Conservation (phyloP, 2,329 filamentous ascomycete species). For the Apiospora pterosperma region DNA sequence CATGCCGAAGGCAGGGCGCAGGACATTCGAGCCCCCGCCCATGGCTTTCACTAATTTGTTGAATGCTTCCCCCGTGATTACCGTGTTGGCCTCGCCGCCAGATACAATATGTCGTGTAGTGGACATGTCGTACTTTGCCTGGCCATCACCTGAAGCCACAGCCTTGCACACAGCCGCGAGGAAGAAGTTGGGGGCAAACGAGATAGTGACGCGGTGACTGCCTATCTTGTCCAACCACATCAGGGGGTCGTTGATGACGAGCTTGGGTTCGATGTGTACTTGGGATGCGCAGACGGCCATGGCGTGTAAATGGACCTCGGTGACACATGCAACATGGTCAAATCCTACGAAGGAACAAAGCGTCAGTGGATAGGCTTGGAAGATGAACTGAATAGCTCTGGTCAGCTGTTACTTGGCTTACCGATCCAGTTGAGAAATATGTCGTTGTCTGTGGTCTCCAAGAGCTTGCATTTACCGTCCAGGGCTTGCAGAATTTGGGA, state of each 20-base stretch:
- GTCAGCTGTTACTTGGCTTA: not conserved
- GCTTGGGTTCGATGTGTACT: conserved; percentile 33
- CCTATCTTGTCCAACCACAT: conserved; percentile 31
- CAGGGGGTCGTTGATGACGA: conserved; percentile 30
- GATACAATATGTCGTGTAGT: conserved; percentile 4
- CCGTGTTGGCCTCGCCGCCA: conserved; percentile 8
- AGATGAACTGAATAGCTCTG: not conserved
- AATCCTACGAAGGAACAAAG: conserved; percentile 13
- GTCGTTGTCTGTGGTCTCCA: conserved; percentile 23
- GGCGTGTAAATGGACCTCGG: conserved; percentile 43
- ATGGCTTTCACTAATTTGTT: not conserved
- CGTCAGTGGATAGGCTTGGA: not conserved
- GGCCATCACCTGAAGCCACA: not conserved
- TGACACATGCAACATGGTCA: conserved; percentile 44
- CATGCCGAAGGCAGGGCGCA: conserved; percentile 10
- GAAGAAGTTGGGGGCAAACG: conserved; percentile 29
- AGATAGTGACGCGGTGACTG: conserved; percentile 31
- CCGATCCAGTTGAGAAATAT: conserved; percentile 38
- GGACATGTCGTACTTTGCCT: not conserved
- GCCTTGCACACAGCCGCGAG: conserved; percentile 4
- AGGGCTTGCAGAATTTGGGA: conserved; percentile 33
- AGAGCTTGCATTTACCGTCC: conserved; percentile 26
- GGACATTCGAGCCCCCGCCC: not conserved
- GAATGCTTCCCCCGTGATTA: conserved; percentile 5
- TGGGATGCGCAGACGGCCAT: conserved; percentile 32